Percentiles rank a stretch among this genome's conserved stretches.
These are phyloP conservation scores for Pestalotiopsis sp. DNA, from an alignment of 2,329 filamentous ascomycete species.

Conservation along the genomic window DNA sequence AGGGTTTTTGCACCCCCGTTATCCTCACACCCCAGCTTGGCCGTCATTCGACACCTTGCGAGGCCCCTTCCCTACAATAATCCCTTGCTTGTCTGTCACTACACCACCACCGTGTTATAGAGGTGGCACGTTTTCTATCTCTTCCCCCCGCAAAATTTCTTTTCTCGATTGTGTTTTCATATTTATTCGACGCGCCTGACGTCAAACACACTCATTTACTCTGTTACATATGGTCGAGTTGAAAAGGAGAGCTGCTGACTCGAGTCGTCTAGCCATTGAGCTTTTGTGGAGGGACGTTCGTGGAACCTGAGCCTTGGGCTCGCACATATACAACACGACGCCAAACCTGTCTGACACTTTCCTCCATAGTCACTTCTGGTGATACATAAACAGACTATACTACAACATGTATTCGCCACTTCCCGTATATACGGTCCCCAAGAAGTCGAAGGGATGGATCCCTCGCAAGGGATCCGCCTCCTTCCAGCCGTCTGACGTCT, in stretches of 20 bases:
- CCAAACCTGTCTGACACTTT: constrained; percentile 18
- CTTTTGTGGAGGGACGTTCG: constrained; percentile 12
- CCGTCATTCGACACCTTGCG: constrained; percentile 27
- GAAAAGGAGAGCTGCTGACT: background rate
- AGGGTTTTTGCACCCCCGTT: constrained; percentile 27
- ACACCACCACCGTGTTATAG: constrained; percentile 18
- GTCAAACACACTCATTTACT: constrained; percentile 19
- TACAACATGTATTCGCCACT: constrained; percentile 30
- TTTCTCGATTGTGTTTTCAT: constrained; percentile 23
- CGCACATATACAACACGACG: constrained; percentile 17
- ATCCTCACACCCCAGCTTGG: constrained; percentile 27
- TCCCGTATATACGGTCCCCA: constrained; percentile 24
- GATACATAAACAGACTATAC: constrained; percentile 2
- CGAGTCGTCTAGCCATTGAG: constrained; percentile 16
- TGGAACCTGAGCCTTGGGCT: constrained; percentile 23
- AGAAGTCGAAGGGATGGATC: constrained; percentile 25
- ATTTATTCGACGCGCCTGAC: constrained; percentile 19
- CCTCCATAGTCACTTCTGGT: constrained; percentile 13
- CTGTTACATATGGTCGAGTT: background rate
- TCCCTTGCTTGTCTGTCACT: constrained; percentile 26
- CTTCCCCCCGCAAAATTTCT: constrained; percentile 24
- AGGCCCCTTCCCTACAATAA: constrained; percentile 26
- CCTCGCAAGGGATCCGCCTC: constrained; percentile 21
- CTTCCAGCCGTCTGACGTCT: constrained; percentile 20
- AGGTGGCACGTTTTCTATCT: constrained; percentile 19